Evolutionary conservation across 345 rosid genomes (phyloP), one percentile per base, ranked within the genome.

Genomic region (Theobroma cacao): DNA sequence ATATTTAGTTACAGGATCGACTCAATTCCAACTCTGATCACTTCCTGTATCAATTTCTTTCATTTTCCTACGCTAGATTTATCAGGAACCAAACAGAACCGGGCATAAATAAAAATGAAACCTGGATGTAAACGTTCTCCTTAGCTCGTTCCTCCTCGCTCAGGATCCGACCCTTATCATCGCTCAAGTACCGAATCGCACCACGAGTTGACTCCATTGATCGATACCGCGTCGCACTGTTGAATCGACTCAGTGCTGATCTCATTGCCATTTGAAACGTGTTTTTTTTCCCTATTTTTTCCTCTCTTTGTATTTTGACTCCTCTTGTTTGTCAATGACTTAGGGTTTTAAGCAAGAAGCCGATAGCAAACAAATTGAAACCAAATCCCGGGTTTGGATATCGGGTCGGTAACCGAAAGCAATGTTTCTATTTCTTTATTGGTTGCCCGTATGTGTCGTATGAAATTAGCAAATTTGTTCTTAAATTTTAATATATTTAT

Each of bases 71-170:
- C 22, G 38, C 30, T 62, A 78, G 40, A 33, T 61, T 61, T 31
- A 14, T 61, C 38, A 1, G 31, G 66, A 61, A 61, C 17, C 78
- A 74, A 68, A 64, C 40, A 41, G 36, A 53, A 24, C 4, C 0
- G 3, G 2, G 4, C 26, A 36, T 38, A 45, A 47, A 30, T 7
- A 5, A 56, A 56, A 34, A 55, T 7, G 2, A 61, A 41, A 90
- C 97, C 97, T 92, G 87, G 68, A 92, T 90, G 85, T 90, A 94
- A 61, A 94, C 84, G 86, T 15, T 86, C 87, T 94, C 98, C 7
- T 85, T 87, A 34, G 96, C 97, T 63, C 90, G 97, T 72, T 94
- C 96, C 88, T 94, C 97, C 73, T 94, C 97, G 78, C 94, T 87
- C 48, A 94, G 87, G 69, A 94, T n/a, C 36, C 91, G 90, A 40